Evolutionary conservation across 192 early-diverging fungal species (phyloP), one percentile per base, ranked within the genome.

Genomic region (Backusella sp.): DNA sequence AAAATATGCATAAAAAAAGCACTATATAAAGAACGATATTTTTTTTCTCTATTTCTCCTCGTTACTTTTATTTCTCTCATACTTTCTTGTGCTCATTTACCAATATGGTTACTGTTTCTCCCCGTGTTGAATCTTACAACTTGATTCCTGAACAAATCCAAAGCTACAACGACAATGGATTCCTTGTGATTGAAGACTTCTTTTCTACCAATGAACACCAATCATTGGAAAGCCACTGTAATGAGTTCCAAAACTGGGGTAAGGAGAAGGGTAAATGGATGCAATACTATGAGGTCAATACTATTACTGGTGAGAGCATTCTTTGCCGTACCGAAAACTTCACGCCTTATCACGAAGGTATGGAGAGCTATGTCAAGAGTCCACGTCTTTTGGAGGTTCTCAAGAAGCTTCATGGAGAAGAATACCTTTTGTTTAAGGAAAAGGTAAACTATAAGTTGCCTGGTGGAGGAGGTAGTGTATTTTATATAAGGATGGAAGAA

Each of bases 291-390:
- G 89, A 90, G 76, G 74, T 68, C 23, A 89, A 88, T 79, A 82
- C 79, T 37, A 39, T 36, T 12, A 86, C 83, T 23, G 78, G 77
- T 30, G 74, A 79, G n/a, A 84, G 78, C 35, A 83, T 84, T 59
- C 85, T 90, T 6, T 90, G 89, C 69, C 86, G 89, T 68, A 90
- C 88, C 1, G 88, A 89, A 42, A 89, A 89, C 72, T 90, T 90
- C 68, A 89, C 88, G 1, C 89, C 89, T 8, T 89, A 83, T 72
- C 84, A 82, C 68, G 68, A 73, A 37, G 82, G 83, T n/a, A 74
- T 89, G 66, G 77, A 80, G 30, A 28, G 78, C 21, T 79, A 83
- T 35, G 87, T 90, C n/a, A 82, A 76, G 30, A 82, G 88, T 7
- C 72, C 82, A 4, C 84, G 84, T 62, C 69, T 87, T 6, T 84